Conservation (phyloP, 352 stramenopile genomes). For the Blastocystis sp. region DNA sequence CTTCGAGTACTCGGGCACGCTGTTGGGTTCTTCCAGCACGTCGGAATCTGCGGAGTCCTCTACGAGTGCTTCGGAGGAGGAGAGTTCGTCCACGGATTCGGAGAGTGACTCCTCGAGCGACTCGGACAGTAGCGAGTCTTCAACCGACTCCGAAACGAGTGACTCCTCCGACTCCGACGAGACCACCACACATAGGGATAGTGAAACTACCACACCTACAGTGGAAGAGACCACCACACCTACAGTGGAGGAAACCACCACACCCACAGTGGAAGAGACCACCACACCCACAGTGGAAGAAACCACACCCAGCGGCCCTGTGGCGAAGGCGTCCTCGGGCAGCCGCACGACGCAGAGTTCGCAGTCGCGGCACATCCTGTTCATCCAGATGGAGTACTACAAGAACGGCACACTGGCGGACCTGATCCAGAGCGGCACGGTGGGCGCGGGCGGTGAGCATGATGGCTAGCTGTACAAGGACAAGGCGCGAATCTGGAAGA, state of each 20-base stretch:
- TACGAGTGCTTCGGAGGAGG: neutral
- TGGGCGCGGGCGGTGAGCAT: neutral
- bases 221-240: neutral
- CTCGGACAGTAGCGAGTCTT: neutral
- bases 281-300: neutral
- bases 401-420: slow-evolving; percentile 48
- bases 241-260: neutral
- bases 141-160: neutral
- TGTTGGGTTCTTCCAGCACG: neutral
- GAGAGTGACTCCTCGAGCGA: neutral
- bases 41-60: neutral
- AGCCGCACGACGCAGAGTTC: neutral
- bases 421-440: slow-evolving; percentile 7
- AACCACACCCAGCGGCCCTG: neutral
- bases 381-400: slow-evolving; percentile 57
- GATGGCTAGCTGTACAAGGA: slow-evolving; percentile 16
- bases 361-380: neutral
- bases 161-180: neutral
- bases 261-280: neutral
- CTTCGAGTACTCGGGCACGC: neutral
- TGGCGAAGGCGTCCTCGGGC: neutral
- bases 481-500: slow-evolving; percentile 14
- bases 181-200: neutral
- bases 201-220: neutral
- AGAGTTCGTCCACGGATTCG: neutral